Conservation (phyloP, 1,139 yeast genomes). For the Hanseniaspora uvarum region DNA sequence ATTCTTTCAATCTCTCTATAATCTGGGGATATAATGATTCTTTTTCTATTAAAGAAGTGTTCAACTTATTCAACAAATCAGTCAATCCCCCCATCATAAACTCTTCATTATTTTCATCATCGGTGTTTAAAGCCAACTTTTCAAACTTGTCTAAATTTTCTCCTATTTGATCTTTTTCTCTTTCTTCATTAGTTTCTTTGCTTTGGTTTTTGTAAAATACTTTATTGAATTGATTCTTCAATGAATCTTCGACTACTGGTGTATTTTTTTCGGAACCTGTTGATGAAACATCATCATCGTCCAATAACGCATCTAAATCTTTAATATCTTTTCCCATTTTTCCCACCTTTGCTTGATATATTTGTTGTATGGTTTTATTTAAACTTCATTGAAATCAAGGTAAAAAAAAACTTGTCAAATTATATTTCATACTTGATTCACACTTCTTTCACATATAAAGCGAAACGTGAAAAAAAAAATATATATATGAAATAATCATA, state of each 20-base stretch:
- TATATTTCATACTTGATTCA: background rate
- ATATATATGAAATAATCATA: background rate
- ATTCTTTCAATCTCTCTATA: background rate
- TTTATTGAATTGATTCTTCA: conserved; percentile 11
- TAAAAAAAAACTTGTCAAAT: too few relatives aligned
- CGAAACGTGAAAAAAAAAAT: background rate
- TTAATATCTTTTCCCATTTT: conserved; percentile 12
- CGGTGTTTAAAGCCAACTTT: background rate
- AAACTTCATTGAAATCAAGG: background rate
- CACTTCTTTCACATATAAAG: background rate
- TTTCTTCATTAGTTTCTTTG: background rate
- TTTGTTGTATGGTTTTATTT: background rate
- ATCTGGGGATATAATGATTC: background rate
- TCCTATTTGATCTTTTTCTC: background rate
- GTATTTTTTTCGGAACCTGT: background rate
- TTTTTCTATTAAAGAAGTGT: background rate
- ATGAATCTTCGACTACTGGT: background rate
- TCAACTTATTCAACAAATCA: background rate
- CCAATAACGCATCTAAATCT: conserved; percentile 10
- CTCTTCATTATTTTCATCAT: background rate
- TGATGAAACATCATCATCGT: conserved; percentile 1
- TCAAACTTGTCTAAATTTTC: background rate
- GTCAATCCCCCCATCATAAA: background rate
- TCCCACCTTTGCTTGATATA: too few relatives aligned
- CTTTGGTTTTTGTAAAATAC: conserved; percentile 13